Evolutionary conservation across 768 basidiomycete species (phyloP), one percentile per base, ranked within the genome.

Genomic region (Tephrocybe rancida): DNA sequence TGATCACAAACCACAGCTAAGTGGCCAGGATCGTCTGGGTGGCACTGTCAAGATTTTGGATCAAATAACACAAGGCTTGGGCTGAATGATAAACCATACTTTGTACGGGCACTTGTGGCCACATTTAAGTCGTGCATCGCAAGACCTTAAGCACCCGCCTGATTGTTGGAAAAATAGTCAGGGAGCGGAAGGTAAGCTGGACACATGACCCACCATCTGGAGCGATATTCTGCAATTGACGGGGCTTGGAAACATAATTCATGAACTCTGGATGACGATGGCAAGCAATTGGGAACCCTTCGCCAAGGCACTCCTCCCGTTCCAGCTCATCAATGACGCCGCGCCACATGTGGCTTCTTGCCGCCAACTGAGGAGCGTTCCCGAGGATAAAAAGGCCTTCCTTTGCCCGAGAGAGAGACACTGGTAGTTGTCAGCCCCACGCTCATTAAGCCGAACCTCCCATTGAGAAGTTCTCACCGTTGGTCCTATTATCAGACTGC

Each of bases 381-480:
- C 90, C 90, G 3, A 92, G 68, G 27, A 92, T 81, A 61, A 78
- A 91, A 1, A 92, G 70, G 4, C 90, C 90, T 55, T 92, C 82
- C 44, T 82, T 79, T 3, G 90, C 89, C 19, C 90, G 77, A 19
- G 88, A 90, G 3, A 92, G 65, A 0, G 90, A 87, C 37, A 91
- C 90, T 79, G 18, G 19, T 45, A 30, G 32, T 30, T 9, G 51
- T 56, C 29, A 62, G 44, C 39, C 22, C n/a, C 26, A 9, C 3
- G 10, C 24, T 14, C 25, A 16, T 5, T 22, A 18, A 19, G 16
- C 11, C 10, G 14, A n/a, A n/a, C n/a, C n/a, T n/a, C 5, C 7
- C 29, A 18, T 6, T 30, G 4, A 22, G 7, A 29, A 41, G n/a
- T n/a, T n/a, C 43, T 52, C 61, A 77, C 77, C 79, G 47, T 84